Conservation (phyloP, 2,329 filamentous ascomycete species). For the Ascochyta koolunga region DNA sequence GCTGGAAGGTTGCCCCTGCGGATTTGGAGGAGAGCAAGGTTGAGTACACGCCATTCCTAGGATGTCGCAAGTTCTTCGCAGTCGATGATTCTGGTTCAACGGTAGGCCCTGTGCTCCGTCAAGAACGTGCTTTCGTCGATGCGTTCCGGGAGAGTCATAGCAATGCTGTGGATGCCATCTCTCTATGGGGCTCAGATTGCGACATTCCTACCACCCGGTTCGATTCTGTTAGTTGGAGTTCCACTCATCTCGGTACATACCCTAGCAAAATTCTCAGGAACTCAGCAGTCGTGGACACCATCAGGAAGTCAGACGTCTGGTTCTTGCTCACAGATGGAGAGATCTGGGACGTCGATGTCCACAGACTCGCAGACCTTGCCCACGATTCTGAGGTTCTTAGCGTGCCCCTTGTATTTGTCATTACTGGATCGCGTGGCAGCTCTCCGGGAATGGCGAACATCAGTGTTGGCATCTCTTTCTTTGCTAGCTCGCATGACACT, state of each 20-base stretch:
- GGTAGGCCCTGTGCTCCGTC: conserved; percentile 19
- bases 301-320: conserved; percentile 38
- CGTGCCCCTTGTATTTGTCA: conserved; percentile 34
- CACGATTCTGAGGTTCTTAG: conserved; percentile 22
- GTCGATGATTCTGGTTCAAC: conserved; percentile 44
- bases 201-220: conserved; percentile 21
- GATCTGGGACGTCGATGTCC: conserved; percentile 28
- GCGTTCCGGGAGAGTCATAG: conserved; percentile 12
- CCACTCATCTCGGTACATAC: conserved; percentile 22
- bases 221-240: conserved; percentile 19
- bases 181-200: conserved; percentile 30
- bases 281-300: conserved; percentile 18
- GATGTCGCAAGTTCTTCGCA: conserved; percentile 39
- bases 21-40: conserved; percentile 1
- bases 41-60: conserved; percentile 19
- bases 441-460: conserved; percentile 35
- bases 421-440: conserved; percentile 21
- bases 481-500: conserved; percentile 37
- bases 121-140: conserved; percentile 28
- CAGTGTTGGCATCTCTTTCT: conserved; percentile 44
- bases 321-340: conserved; percentile 43
- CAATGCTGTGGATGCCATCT: conserved; percentile 19
- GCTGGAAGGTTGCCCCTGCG: conserved; percentile 23
- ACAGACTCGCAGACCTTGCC: conserved; percentile 27
- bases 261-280: conserved; percentile 31